These are phyloP conservation scores for Clarireedia hainanense DNA, from an alignment of 2,329 filamentous ascomycete genomes.

Conservation along the genomic window DNA sequence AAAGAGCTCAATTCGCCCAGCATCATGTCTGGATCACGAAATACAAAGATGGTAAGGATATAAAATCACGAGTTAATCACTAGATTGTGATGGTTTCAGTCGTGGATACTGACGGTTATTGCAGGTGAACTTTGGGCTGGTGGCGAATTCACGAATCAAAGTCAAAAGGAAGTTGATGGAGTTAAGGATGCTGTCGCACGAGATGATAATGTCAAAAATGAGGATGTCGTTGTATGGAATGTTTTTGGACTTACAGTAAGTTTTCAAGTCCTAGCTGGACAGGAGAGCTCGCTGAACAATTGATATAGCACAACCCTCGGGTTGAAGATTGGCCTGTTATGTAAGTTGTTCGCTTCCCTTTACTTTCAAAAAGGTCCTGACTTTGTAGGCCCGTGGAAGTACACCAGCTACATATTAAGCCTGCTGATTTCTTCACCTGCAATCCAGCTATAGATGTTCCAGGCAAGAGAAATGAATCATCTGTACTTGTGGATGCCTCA, in stretches of 20 bases:
- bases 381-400: constrained; percentile 56
- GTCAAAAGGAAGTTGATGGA: constrained; percentile 21
- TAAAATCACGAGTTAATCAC: background rate
- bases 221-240: constrained; percentile 77
- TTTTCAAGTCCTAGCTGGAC: background rate
- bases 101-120: background rate
- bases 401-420: constrained; percentile 63
- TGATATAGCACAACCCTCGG: constrained; percentile 59
- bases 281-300: background rate
- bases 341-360: background rate
- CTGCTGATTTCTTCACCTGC: constrained; percentile 46
- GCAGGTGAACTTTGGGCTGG: constrained; percentile 27
- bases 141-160: constrained; percentile 30
- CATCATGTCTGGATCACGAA: constrained; percentile 84
- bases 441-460: constrained; percentile 45
- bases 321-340: constrained; percentile 82
- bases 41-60: constrained; percentile 49
- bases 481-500: constrained; percentile 12
- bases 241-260: constrained; percentile 67
- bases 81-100: background rate
- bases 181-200: constrained; percentile 66
- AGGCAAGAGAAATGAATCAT: constrained; percentile 48
- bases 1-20: constrained; percentile 77
- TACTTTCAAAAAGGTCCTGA: constrained; percentile 32
- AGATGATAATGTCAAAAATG: constrained; percentile 82